A percentile compares a stretch with the other conserved stretches of the same genome.
Evolutionary conservation across 2,329 filamentous ascomycete genomes (phyloP).

Genomic region (Curvularia hawaiiensis): DNA sequence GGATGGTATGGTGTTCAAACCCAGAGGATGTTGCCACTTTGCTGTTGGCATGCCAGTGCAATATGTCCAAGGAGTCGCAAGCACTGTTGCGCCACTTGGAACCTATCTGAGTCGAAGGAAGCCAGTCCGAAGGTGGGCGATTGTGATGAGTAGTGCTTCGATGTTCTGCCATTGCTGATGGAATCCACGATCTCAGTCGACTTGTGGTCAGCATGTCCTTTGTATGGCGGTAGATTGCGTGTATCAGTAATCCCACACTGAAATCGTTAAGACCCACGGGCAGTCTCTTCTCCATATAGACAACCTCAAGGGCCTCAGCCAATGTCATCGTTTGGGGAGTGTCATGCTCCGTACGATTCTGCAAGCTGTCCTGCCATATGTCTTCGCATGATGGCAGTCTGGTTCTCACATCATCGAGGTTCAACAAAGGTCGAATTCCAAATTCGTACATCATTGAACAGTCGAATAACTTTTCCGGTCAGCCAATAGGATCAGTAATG

Average conservation of each 20-base stretch:
- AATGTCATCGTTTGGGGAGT: slow-evolving; percentile 5
- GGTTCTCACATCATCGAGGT: slow-evolving; percentile 12
- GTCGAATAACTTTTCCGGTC: slow-evolving; percentile 5
- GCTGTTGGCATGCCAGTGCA: slow-evolving; percentile 64
- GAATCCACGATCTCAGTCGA: slow-evolving; percentile 48
- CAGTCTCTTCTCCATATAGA: slow-evolving; percentile 58
- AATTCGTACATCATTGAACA: slow-evolving; percentile 17
- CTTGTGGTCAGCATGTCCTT: slow-evolving; percentile 57
- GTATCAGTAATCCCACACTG: slow-evolving; percentile 55
- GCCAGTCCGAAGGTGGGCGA: slow-evolving; percentile 44
- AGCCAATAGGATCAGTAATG: neutral
- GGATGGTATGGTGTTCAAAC: slow-evolving; percentile 59
- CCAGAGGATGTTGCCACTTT: slow-evolving; percentile 56
- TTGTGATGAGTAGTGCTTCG: slow-evolving; percentile 4
- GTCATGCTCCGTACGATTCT: neutral
- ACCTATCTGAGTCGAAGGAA: slow-evolving; percentile 54
- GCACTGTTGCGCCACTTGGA: slow-evolving; percentile 56
- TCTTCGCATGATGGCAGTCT: slow-evolving; percentile 17
- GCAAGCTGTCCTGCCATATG: slow-evolving; percentile 12
- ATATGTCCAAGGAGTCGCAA: slow-evolving; percentile 58
- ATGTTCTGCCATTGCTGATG: slow-evolving; percentile 27
- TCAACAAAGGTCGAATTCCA: slow-evolving; percentile 15
- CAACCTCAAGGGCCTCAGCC: slow-evolving; percentile 47
- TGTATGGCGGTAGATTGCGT: slow-evolving; percentile 57
- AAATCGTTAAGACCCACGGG: slow-evolving; percentile 55